Evolutionary conservation across 1,284 basidiomycete species (phyloP), one percentile per base, ranked within the genome.

Genomic region (Ceratobasidium sp.): DNA sequence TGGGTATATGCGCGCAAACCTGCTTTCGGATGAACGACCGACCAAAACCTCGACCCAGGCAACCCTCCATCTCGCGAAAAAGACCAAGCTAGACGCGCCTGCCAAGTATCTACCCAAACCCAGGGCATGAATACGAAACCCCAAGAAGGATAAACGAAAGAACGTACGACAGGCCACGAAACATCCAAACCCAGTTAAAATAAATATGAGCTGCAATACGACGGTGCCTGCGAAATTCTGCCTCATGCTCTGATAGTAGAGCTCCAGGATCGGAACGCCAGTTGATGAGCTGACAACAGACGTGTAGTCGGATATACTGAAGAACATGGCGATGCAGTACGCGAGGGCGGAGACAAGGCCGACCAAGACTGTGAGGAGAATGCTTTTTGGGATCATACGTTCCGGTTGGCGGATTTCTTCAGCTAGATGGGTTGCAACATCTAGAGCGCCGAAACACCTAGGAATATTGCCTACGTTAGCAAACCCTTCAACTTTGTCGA

Each of bases 31-130:
- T 76, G 73, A 15, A 67, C 64, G 37, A 66, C 29, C 22, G 64
- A 76, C 73, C 73, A 76, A 46, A 37, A 76, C 29, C 73, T 76
- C n/a, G 73, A 76, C 17, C 73, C 62, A 32, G 73, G 73, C 54
- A 67, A 44, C 3, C 62, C 73, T 17, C 64, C 40, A 54, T 67
- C 73, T 8, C 73, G 73, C 43, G 73, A 22, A 51, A 76, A 76
- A 2, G 71, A 74, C 71, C 71, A 74, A 17, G 73, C 73, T 9
- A 76, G 64, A 44, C 64, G 62, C 40, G 64, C 73, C 44, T 67
- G 73, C 73, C 73, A 76, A 15, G 73, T 76, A 29, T 76, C 73
- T 76, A 49, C 1, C n/a, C 64, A 76, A 40, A 40, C 37, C 37
- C 17, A 40, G 61, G 7, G 34, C 29, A 56, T 52, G 22, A 25